Evolutionary conservation across 2,329 filamentous ascomycete species (phyloP).

Genomic region (Pseudopithomyces chartarum): DNA sequence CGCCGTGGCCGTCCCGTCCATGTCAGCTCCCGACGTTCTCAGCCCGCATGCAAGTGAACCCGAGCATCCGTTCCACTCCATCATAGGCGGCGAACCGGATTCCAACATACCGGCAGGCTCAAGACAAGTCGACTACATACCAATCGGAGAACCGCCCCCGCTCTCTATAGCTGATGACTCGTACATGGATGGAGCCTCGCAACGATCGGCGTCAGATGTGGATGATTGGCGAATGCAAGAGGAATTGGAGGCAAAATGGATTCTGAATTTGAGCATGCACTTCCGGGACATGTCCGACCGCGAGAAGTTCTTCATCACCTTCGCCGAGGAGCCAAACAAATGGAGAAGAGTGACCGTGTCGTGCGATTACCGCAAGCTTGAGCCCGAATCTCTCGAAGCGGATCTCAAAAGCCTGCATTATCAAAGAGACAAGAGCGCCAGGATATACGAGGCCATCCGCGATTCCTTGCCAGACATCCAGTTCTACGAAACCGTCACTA

Average conservation of each 20-base stretch:
- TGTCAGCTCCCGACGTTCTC: conserved; percentile 47
- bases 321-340: conserved; percentile 75
- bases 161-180: conserved; percentile 32
- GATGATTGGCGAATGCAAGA: conserved; percentile 71
- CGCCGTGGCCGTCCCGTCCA: conserved; percentile 41
- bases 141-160: conserved; percentile 28
- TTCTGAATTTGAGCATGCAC: conserved; percentile 97
- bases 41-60: conserved; percentile 33
- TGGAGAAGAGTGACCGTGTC: conserved; percentile 94
- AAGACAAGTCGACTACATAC: conserved; percentile 39
- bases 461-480: conserved; percentile 92
- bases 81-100: conserved; percentile 37
- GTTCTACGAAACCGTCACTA: conserved; percentile 95
- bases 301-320: conserved; percentile 98
- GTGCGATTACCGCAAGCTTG: conserved; percentile 84
- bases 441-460: conserved; percentile 92
- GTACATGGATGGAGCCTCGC: conserved; percentile 37
- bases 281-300: conserved; percentile 90
- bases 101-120: conserved; percentile 42
- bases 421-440: conserved; percentile 88
- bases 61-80: conserved; percentile 29
- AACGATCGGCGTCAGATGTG: conserved; percentile 39
- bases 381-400: conserved; percentile 80
- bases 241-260: conserved; percentile 89
- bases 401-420: conserved; percentile 78